phyloP scores from a whole-genome alignment of 2,329 filamentous ascomycete genomes.

The Cercospora sp. region DNA sequence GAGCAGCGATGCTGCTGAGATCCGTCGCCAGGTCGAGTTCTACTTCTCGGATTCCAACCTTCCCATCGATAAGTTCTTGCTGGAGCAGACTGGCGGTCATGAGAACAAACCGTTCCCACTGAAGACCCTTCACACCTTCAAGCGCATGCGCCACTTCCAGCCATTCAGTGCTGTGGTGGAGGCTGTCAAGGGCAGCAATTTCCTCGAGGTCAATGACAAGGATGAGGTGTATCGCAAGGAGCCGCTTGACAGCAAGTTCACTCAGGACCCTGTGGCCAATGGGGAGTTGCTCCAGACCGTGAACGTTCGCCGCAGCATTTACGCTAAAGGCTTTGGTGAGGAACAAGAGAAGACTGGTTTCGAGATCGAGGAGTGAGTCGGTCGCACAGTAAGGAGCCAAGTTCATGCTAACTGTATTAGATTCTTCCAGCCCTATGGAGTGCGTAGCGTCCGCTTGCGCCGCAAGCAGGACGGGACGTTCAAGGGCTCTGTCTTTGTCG shows the following conservation, averaged over 20 bases:
- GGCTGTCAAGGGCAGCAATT: constrained; percentile 74
- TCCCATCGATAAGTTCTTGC: constrained; percentile 82
- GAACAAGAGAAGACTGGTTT: constrained; percentile 85
- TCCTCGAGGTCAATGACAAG: constrained; percentile 72
- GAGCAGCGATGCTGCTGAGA: constrained; percentile 74
- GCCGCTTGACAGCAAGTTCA: constrained; percentile 57
- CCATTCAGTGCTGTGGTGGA: constrained; percentile 80
- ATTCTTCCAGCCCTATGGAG: constrained; percentile 81
- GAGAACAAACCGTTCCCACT: constrained; percentile 81
- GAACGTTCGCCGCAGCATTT: constrained; percentile 73
- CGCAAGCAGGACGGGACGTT: constrained; percentile 71
- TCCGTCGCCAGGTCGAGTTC: constrained; percentile 91
- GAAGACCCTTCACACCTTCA: constrained; percentile 78
- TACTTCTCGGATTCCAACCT: constrained; percentile 95
- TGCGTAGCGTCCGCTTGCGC: constrained; percentile 83
- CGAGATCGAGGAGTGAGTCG: constrained; percentile 70
- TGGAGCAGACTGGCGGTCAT: constrained; percentile 72
- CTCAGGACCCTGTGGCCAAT: constrained; percentile 54
- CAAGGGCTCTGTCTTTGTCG: constrained; percentile 96
- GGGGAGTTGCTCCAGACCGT: constrained; percentile 61
- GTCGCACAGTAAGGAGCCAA: background rate
- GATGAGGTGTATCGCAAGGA: constrained; percentile 75
- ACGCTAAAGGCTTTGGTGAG: constrained; percentile 90
- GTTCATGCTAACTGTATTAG: constrained; percentile 14
- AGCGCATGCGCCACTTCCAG: constrained; percentile 94